phyloP scores from a whole-genome alignment of 345 rosid species.

The Pseudoturritis turrita region DNA sequence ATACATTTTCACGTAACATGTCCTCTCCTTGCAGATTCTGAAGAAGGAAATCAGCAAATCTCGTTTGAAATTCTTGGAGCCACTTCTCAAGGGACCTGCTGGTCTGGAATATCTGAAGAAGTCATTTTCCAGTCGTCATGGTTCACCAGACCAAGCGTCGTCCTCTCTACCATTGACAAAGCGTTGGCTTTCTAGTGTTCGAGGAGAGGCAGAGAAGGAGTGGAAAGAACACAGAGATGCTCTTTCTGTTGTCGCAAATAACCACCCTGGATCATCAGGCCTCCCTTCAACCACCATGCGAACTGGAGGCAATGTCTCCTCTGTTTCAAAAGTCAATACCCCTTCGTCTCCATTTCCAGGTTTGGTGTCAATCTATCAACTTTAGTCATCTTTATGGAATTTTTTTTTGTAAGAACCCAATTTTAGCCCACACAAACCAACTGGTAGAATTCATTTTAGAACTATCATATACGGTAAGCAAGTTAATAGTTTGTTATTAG shows the following conservation, averaged over 20 bases:
- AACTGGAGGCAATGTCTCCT: constrained; percentile 64
- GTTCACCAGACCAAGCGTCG: constrained; percentile 48
- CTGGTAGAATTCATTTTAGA: not conserved
- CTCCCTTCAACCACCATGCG: constrained; percentile 58
- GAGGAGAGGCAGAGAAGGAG: constrained; percentile 50
- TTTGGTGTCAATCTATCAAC: constrained; percentile 18
- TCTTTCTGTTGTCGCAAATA: constrained; percentile 36
- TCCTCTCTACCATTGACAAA: constrained; percentile 50
- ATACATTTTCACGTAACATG: not conserved
- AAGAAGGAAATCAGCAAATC: constrained; percentile 77
- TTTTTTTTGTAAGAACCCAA: not conserved
- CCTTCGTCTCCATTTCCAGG: constrained; percentile 34
- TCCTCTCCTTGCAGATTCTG: constrained; percentile 43
- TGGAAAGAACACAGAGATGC: constrained; percentile 68
- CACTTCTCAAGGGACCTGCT: constrained; percentile 80
- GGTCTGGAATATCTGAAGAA: constrained; percentile 71
- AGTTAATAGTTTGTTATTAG: not conserved
- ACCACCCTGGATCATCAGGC: constrained; percentile 41
- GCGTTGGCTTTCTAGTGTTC: constrained; percentile 61
- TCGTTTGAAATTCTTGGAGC: constrained; percentile 72
- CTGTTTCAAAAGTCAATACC: constrained; percentile 33
- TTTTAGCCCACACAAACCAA: constrained; percentile 9
- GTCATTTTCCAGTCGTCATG: constrained; percentile 57
- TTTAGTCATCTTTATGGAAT: not conserved
- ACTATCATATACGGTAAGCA: not conserved